Conservation (phyloP, 1,284 basidiomycete genomes). For the Salmacisia buchloeana region DNA sequence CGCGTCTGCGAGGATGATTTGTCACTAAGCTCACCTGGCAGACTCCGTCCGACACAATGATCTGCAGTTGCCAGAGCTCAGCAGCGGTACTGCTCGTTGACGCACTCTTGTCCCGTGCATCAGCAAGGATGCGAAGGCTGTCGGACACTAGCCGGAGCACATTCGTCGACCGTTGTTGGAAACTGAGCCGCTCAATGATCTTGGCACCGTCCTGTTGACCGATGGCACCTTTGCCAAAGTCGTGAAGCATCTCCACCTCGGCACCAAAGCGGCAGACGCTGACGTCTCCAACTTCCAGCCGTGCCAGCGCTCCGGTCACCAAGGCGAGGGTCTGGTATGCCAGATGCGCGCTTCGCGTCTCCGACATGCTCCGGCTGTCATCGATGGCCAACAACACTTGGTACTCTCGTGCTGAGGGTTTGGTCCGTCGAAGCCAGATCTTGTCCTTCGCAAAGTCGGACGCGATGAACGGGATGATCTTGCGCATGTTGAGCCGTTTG, state of each 20-base stretch:
- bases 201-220: slow-evolving; percentile 57
- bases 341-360: slow-evolving; percentile 83
- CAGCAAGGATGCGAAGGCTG: slow-evolving; percentile 69
- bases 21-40: slow-evolving; percentile 60
- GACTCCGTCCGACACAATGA: slow-evolving; percentile 97
- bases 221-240: slow-evolving; percentile 56
- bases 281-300: slow-evolving; percentile 90
- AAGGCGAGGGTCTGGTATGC: slow-evolving; percentile 91
- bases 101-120: slow-evolving; percentile 60
- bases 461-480: slow-evolving; percentile 96
- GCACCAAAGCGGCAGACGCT: slow-evolving; percentile 88
- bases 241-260: slow-evolving; percentile 78
- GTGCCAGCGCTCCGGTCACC: slow-evolving; percentile 81
- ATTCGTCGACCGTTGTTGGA: slow-evolving; percentile 86
- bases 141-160: slow-evolving; percentile 79
- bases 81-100: slow-evolving; percentile 53
- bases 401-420: slow-evolving; percentile 89
- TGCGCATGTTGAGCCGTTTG: slow-evolving; percentile 98
- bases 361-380: slow-evolving; percentile 94
- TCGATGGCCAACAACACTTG: slow-evolving; percentile 92
- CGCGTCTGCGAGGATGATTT: not conserved
- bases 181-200: slow-evolving; percentile 78
- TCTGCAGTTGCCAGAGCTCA: slow-evolving; percentile 94
- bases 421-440: slow-evolving; percentile 93
- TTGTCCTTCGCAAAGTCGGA: slow-evolving; percentile 99